Base-by-base conservation (phyloP, 176 grass and related monocot genomes). In the Aegilops tauschii region DNA sequence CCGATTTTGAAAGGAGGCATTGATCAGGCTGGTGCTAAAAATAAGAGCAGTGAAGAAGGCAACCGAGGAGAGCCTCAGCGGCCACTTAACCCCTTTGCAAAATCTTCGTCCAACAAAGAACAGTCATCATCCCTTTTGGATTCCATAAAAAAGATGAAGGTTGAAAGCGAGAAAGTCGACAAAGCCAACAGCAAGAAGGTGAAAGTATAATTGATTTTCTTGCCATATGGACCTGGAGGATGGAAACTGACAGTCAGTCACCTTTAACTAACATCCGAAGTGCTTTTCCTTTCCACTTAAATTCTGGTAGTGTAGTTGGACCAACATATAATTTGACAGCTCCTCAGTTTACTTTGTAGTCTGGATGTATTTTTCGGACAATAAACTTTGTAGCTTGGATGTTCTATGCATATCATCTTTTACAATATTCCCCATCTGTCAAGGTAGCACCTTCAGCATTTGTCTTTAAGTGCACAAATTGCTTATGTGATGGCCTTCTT, bases 111-210 rank as follows among this genome's bases (percentile, higher is more conserved):
- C 17, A 84, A 29, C 80, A 87, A 88, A 75, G 88, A 89, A 32
- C 91, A 90, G 6, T 80, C 90, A 61, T 67, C 90, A 52, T 84
- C 85, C 21, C 75, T 95, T 61, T 66, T 92, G 49, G 93, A 95
- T 79, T 95, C 93, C 67, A 92, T 95, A 1, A 92, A 91, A 67
- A 95, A 89, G 61, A 95, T 90, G 90, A 92, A 95, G 63, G 82
- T 82, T 32, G 87, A 90, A 64, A 73, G 70, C 16, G 69, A 91
- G 20, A 88, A 84, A 78, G 80, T 78, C 78, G 86, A 84, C 16
- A 90, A 90, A 37, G 67, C 64, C 61, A 81, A 61, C 27, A 84
- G 39, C 75, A 89, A 89, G 52, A 90, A 88, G 66, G 63, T 71
- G 12, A 91, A 79, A 44, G 61, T 82, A 61, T 89, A 64, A 76